phyloP scores from a whole-genome alignment of 495 filamentous ascomycete species.

The Daldinia grandis region DNA sequence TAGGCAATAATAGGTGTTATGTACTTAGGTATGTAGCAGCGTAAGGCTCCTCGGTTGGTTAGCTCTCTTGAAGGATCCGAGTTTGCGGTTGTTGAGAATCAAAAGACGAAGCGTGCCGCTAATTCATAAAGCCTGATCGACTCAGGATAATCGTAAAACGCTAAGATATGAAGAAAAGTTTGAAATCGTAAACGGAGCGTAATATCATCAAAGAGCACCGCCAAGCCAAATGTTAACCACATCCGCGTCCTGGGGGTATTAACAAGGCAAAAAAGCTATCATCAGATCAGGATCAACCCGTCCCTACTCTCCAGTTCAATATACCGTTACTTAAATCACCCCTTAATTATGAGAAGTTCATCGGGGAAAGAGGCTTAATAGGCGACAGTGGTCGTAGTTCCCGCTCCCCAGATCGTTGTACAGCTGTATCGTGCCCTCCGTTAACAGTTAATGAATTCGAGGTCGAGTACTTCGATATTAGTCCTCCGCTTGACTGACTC shows the following conservation, averaged over 20 bases:
- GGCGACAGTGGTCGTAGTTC: constrained; percentile 69
- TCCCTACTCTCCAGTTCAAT: constrained; percentile 16
- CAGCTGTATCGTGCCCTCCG: constrained; percentile 51
- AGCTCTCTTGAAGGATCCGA: constrained; percentile 8
- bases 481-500: constrained; percentile 42
- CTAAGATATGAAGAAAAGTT: constrained; percentile 22
- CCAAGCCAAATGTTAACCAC: constrained; percentile 35
- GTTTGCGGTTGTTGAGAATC: constrained; percentile 1
- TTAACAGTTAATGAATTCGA: constrained; percentile 55
- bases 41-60: neutral
- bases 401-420: constrained; percentile 48
- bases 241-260: constrained; percentile 37
- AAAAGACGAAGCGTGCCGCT: neutral
- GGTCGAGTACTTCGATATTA: constrained; percentile 47
- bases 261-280: constrained; percentile 40
- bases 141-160: constrained; percentile 16
- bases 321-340: constrained; percentile 2
- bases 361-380: constrained; percentile 74
- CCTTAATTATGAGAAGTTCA: constrained; percentile 57
- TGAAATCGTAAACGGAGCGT: constrained; percentile 40
- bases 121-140: constrained; percentile 6
- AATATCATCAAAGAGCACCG: constrained; percentile 38
- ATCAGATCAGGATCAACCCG: constrained; percentile 23
- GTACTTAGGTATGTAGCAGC: neutral
- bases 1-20: neutral